These are phyloP conservation scores for Leccinellum albellum DNA, from an alignment of 768 basidiomycete genomes.

Conservation along the genomic window DNA sequence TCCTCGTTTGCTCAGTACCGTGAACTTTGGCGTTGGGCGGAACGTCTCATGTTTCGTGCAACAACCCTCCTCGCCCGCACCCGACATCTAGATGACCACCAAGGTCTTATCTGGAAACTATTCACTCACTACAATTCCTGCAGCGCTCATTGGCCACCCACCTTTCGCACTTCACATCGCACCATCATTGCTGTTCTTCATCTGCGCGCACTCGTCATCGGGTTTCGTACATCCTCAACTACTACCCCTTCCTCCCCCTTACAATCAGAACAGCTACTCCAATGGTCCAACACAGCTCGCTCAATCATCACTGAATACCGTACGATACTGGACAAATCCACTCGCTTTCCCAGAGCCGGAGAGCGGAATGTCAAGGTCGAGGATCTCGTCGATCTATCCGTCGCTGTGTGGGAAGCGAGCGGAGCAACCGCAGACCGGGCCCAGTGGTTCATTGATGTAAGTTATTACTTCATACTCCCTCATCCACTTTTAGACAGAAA, in stretches of 20 bases:
- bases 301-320: slow-evolving; percentile 71
- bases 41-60: slow-evolving; percentile 78
- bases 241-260: slow-evolving; percentile 8
- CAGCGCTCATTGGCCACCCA: slow-evolving; percentile 70
- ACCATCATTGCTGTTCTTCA: slow-evolving; percentile 67
- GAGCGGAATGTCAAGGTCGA: slow-evolving; percentile 75
- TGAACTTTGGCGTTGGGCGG: slow-evolving; percentile 85
- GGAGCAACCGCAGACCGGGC: slow-evolving; percentile 60
- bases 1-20: slow-evolving; percentile 64
- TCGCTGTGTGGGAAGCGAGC: slow-evolving; percentile 76
- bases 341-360: slow-evolving; percentile 78
- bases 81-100: slow-evolving; percentile 33
- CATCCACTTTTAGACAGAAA: neutral
- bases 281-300: slow-evolving; percentile 65
- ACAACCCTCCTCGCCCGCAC: slow-evolving; percentile 58
- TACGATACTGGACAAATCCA: slow-evolving; percentile 61
- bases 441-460: slow-evolving; percentile 79
- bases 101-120: slow-evolving; percentile 56
- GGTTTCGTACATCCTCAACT: slow-evolving; percentile 31
- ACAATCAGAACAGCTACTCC: slow-evolving; percentile 33
- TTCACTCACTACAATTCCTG: slow-evolving; percentile 58
- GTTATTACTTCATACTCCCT: slow-evolving; percentile 28
- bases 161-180: slow-evolving; percentile 74
- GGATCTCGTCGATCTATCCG: slow-evolving; percentile 76
- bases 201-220: slow-evolving; percentile 65